Evolutionary conservation across 2,329 filamentous ascomycete genomes (phyloP), one percentile per base, ranked within the genome.

Genomic region (Pleoardoris graminearum): DNA sequence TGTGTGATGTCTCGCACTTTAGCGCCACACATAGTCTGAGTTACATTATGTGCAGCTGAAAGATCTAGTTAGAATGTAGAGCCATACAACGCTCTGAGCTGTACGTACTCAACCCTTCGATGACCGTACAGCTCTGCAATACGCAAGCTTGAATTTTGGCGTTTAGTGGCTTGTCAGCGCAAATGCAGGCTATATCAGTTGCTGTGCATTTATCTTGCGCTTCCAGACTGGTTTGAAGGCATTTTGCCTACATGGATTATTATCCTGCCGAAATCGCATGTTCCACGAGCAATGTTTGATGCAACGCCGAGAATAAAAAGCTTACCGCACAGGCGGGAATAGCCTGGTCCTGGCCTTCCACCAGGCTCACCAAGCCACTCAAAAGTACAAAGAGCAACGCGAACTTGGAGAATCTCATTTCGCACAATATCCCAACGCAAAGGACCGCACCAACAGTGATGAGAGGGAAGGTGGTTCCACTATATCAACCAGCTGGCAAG

Each of bases 21-120:
- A 8, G 62, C 63, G 7, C 63, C 66, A 47, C 76, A 77, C 35
- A 66, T 63, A 5, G 69, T 66, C 7, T 57, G 48, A 0, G 75
- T 75, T 35, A 70, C 62, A 57, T 76, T 76, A 57, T 75, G 69
- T 3, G 71, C 71, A 14, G 67, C 69, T 73, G n/a, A 17, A 12
- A 29, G n/a, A 22, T 53, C 27, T n/a, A n/a, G n/a, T n/a, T n/a
- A 50, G 35, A 14, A 17, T 12, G 11, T 39, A 19, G 12, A 32
- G n/a, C 11, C 16, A 32, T 8, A 25, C 6, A 12, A 7, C 27
- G 17, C 4, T 7, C 12, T 7, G 12, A 21, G 16, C 5, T 11
- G 22, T 22, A 27, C 39, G 42, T 52, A 59, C 57, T 37, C 10
- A 63, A 38, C 17, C 51, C 51, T 44, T 63, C 51, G 32, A 52